Evolutionary conservation across 768 basidiomycete genomes (phyloP).

Genomic region (Vishniacozyma victoriae): DNA sequence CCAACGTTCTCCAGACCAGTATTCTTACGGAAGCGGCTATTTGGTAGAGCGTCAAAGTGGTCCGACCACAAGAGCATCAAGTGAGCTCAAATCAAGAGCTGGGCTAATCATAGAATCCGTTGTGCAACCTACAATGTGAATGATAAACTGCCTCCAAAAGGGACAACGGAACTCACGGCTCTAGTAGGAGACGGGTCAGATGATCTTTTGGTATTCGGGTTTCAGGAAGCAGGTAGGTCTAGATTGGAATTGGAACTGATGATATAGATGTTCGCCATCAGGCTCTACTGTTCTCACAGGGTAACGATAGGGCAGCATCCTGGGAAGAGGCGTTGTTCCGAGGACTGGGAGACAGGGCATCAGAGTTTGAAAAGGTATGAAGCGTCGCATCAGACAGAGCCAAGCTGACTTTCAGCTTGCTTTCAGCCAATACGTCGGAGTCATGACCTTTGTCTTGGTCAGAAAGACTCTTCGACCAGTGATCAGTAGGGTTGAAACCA

Average conservation of each 20-base stretch:
- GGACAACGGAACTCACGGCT: conserved; percentile 20
- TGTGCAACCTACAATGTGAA: conserved; percentile 39
- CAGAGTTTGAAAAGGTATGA: conserved; percentile 21
- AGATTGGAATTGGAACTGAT: background rate
- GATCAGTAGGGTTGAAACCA: conserved; percentile 22
- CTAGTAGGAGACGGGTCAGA: conserved; percentile 26
- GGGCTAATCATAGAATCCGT: conserved; percentile 17
- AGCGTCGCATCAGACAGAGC: background rate
- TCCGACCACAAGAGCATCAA: conserved; percentile 10
- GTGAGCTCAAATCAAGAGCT: conserved; percentile 16
- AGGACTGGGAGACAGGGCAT: conserved; percentile 19
- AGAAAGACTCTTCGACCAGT: conserved; percentile 15
- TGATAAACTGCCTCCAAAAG: conserved; percentile 31
- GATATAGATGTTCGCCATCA: conserved; percentile 25
- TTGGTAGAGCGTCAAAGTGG: conserved; percentile 24
- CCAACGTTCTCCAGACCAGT: conserved; percentile 23
- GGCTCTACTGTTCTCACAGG: conserved; percentile 30
- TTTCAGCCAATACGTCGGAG: conserved; percentile 35
- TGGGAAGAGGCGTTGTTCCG: conserved; percentile 26
- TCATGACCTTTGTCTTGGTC: conserved; percentile 31
- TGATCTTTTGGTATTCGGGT: conserved; percentile 37
- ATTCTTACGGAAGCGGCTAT: conserved; percentile 27
- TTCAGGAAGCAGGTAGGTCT: conserved; percentile 37
- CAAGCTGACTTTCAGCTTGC: conserved; percentile 18
- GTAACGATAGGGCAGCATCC: conserved; percentile 20